phyloP scores from a whole-genome alignment of 768 basidiomycete species.

The Termitomyces sp. region DNA sequence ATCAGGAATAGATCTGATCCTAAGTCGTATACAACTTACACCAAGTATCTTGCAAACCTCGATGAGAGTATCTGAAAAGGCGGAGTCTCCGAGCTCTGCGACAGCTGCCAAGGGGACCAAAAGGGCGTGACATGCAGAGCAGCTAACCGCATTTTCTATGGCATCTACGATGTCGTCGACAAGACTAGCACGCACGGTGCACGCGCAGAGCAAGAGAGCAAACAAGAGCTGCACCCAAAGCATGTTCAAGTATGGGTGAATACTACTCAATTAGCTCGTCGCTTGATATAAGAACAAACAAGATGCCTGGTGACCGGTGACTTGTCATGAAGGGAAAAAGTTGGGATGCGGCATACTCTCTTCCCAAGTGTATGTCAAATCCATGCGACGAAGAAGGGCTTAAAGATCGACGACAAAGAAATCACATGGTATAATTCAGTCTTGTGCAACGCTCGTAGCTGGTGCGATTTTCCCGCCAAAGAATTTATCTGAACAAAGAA shows the following conservation, averaged over 20 bases:
- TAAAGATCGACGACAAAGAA: no score
- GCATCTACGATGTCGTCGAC: slow-evolving; percentile 37
- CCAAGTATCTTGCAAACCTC: slow-evolving; percentile 38
- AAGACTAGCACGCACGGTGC: slow-evolving; percentile 21
- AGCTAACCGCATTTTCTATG: slow-evolving; percentile 40
- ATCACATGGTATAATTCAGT: not conserved
- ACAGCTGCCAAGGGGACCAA: slow-evolving; percentile 40
- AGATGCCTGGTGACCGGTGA: not conserved
- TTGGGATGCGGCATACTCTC: not conserved
- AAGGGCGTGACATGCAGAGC: slow-evolving; percentile 46
- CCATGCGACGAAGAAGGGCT: not conserved
- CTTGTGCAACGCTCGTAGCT: not conserved
- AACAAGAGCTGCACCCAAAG: slow-evolving; percentile 8
- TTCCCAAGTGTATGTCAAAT: not conserved
- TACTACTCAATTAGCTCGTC: not conserved
- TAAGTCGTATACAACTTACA: slow-evolving; percentile 17
- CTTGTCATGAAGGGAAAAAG: not conserved
- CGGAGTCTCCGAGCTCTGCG: slow-evolving; percentile 41
- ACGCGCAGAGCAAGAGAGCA: slow-evolving; percentile 9
- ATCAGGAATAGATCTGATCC: not conserved
- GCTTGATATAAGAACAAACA: not conserved
- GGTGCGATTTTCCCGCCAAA: not conserved
- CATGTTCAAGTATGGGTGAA: not conserved
- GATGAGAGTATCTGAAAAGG: slow-evolving; percentile 37
- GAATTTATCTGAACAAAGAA: no score